phyloP scores from a whole-genome alignment of 345 rosid species.

The Adansonia digitata region DNA sequence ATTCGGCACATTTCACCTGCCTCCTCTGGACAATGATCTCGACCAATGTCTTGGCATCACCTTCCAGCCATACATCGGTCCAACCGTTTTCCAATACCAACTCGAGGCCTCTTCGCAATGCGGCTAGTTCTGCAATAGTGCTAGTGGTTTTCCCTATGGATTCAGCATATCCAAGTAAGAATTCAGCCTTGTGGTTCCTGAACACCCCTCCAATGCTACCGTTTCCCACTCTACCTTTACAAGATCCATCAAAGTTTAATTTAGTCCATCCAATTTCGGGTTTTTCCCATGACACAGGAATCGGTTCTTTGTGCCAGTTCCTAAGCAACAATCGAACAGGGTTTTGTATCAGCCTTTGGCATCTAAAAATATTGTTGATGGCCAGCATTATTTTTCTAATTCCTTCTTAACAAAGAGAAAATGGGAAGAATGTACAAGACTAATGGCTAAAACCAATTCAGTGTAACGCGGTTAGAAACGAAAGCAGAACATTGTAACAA shows the following conservation, averaged over 20 bases:
- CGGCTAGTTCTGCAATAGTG: slow-evolving; percentile 66
- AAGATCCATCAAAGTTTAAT: slow-evolving; percentile 77
- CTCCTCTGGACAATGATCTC: slow-evolving; percentile 49
- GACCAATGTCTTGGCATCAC: slow-evolving; percentile 62
- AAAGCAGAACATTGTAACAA: too few relatives aligned
- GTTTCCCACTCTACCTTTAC: slow-evolving; percentile 42
- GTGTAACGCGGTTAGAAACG: too few relatives aligned
- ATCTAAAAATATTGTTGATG: slow-evolving; percentile 29
- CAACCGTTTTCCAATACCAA: slow-evolving; percentile 62
- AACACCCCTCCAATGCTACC: slow-evolving; percentile 85
- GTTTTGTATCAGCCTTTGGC: slow-evolving; percentile 28
- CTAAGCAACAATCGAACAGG: slow-evolving; percentile 29
- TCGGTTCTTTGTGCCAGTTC: slow-evolving; percentile 44
- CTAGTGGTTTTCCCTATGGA: slow-evolving; percentile 65
- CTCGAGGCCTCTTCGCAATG: slow-evolving; percentile 70
- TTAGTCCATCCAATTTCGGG: slow-evolving; percentile 74
- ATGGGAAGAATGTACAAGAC: background rate
- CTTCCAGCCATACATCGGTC: slow-evolving; percentile 76
- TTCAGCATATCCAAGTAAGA: slow-evolving; percentile 73
- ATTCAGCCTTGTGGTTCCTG: slow-evolving; percentile 73
- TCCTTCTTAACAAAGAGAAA: slow-evolving; percentile 3
- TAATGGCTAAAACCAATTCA: background rate
- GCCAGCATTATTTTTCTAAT: slow-evolving; percentile 26
- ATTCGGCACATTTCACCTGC: slow-evolving; percentile 41
- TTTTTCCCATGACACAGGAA: slow-evolving; percentile 70